A percentile compares a stretch with the other conserved stretches of the same genome.
Evolutionary conservation across 2,329 filamentous ascomycete species (phyloP).

Genomic region (Trichoderma koningiopsis): DNA sequence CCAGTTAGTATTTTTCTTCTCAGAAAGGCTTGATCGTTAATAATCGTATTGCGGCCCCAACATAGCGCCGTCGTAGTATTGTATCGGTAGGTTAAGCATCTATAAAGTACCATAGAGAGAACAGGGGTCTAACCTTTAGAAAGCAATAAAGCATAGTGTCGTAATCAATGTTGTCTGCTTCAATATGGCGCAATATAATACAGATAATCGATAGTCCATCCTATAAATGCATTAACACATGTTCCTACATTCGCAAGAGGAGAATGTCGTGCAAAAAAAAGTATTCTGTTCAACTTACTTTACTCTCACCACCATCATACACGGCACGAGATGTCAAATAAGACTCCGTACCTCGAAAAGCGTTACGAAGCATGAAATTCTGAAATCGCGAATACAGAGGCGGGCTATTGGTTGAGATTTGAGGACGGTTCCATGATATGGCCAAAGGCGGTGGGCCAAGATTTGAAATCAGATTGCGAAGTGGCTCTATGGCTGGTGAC

Average conservation of each 20-base stretch:
- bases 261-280: neutral
- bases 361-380: constrained; percentile 72
- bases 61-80: neutral
- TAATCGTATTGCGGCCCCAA: too few species aligned
- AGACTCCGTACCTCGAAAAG: constrained; percentile 65
- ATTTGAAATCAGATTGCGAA: constrained; percentile 65
- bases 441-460: constrained; percentile 68
- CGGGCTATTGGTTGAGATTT: constrained; percentile 64
- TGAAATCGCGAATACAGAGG: constrained; percentile 69
- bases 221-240: constrained; percentile 38
- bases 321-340: constrained; percentile 66
- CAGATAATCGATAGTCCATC: constrained; percentile 70
- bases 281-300: constrained; percentile 43
- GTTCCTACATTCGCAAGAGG: neutral
- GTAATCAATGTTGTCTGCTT: constrained; percentile 65
- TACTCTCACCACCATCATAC: constrained; percentile 72
- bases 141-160: constrained; percentile 69
- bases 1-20: neutral
- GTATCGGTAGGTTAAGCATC: neutral
- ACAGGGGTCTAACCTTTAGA: constrained; percentile 54
- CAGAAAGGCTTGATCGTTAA: neutral
- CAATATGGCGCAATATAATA: constrained; percentile 68
- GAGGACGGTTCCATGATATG: constrained; percentile 69
- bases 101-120: neutral
- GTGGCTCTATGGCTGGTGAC: constrained; percentile 60